Conservation (phyloP, 1,284 basidiomycete species). For the Athelia sp. region DNA sequence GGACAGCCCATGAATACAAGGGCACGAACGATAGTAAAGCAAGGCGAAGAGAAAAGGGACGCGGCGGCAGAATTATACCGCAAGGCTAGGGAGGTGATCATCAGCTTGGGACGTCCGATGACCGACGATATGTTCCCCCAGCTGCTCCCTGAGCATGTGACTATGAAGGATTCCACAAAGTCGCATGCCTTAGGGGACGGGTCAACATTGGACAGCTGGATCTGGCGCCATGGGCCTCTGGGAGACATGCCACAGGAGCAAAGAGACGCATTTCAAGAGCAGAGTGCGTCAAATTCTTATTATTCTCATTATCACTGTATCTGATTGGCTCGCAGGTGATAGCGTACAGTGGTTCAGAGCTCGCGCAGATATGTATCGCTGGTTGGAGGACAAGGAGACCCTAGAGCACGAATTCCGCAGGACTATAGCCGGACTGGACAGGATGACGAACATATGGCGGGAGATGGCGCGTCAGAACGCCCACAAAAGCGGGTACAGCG, state of each 20-base stretch:
- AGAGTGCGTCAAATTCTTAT: conserved; percentile 2
- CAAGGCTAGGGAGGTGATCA: neutral
- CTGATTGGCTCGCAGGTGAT: conserved; percentile 2
- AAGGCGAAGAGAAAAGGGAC: neutral
- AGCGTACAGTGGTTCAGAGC: conserved; percentile 5
- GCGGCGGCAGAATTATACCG: neutral
- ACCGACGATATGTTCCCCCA: neutral
- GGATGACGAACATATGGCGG: conserved; percentile 1
- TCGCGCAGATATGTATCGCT: conserved; percentile 2
- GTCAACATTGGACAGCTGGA: conserved; percentile 2
- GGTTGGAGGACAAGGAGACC: conserved; percentile 5
- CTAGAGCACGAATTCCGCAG: conserved; percentile 3
- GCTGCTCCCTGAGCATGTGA: neutral
- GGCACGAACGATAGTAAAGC: neutral
- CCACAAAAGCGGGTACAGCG: neutral
- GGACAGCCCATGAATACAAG: neutral
- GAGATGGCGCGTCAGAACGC: neutral
- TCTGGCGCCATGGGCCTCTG: conserved; percentile 1
- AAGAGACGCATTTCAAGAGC: neutral
- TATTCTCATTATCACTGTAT: neutral
- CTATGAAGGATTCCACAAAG: neutral
- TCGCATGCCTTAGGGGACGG: conserved; percentile 4
- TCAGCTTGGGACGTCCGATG: neutral
- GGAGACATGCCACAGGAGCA: conserved; percentile 2
- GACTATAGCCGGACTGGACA: neutral